Conservation (phyloP, 75 land plant genomes). For the Pinus tabuliformis region DNA sequence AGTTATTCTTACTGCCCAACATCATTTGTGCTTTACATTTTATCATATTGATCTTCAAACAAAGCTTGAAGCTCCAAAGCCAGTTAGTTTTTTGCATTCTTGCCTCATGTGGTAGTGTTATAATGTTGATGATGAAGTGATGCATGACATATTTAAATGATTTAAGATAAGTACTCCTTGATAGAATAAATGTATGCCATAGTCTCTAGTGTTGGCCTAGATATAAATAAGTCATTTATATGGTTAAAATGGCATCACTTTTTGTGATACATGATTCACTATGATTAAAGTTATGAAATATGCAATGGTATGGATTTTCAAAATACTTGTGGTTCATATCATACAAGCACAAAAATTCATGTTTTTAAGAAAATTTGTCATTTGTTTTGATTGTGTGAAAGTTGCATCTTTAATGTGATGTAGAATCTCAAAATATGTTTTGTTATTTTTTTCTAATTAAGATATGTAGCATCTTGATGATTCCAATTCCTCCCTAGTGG, state of each 20-base stretch:
- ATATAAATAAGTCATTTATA: not conserved
- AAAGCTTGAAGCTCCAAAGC: constrained; percentile 96
- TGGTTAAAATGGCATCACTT: not conserved
- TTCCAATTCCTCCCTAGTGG: too few relatives aligned
- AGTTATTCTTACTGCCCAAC: constrained; percentile 67
- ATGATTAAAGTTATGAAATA: too few relatives aligned
- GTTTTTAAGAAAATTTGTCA: not conserved
- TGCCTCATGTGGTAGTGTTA: constrained; percentile 7
- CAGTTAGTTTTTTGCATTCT: constrained; percentile 38
- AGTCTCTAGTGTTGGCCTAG: too few relatives aligned
- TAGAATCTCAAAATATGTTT: not conserved
- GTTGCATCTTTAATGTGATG: not conserved
- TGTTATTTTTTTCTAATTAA: not conserved
- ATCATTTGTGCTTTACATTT: constrained; percentile 89
- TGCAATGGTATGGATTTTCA: too few relatives aligned
- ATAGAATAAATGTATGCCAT: too few relatives aligned
- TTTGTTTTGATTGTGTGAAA: not conserved
- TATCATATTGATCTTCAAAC: constrained; percentile 91
- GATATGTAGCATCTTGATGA: not conserved
- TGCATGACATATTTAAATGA: too few relatives aligned
- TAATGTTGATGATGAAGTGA: not conserved
- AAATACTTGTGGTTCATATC: not conserved
- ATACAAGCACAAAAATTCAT: not conserved
- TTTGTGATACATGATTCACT: not conserved
- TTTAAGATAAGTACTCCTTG: too few relatives aligned